These are phyloP conservation scores for Pouteria campechiana DNA, from an alignment of 179 eudicot species.

Conservation along the genomic window DNA sequence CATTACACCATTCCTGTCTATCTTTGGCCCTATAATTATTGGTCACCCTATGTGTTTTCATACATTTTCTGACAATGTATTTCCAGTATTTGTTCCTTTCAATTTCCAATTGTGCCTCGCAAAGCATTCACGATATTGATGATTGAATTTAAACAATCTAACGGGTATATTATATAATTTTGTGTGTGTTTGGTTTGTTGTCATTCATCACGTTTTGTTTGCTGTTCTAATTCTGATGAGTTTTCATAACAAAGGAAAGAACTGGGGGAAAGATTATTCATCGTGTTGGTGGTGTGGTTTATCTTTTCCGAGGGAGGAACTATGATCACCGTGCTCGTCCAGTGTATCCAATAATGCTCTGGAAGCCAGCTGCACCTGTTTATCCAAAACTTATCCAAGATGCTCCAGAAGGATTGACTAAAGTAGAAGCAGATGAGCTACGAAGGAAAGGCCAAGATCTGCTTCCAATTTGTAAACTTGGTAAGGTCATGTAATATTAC, in stretches of 20 bases:
- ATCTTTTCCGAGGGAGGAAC: conserved; percentile 81
- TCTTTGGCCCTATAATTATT: too few relatives aligned
- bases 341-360: conserved; percentile 73
- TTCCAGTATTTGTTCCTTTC: too few relatives aligned
- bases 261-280: conserved; percentile 87
- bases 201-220: neutral
- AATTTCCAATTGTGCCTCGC: too few relatives aligned
- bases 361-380: conserved; percentile 97
- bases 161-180: too few relatives aligned
- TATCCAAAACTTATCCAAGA: conserved; percentile 93
- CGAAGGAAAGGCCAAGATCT: conserved; percentile 59
- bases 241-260: conserved; percentile 43
- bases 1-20: too few relatives aligned
- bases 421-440: conserved; percentile 59
- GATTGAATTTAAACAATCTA: too few relatives aligned
- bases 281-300: conserved; percentile 71
- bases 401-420: conserved; percentile 87
- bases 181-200: neutral
- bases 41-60: too few relatives aligned
- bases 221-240: neutral
- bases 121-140: too few relatives aligned
- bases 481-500: too few relatives aligned
- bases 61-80: too few relatives aligned
- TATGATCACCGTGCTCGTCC: conserved; percentile 76
- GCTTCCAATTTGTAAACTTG: conserved; percentile 72